phyloP scores from a whole-genome alignment of 2,329 filamentous ascomycete species.

The Ceratocystis cacaofunesta region DNA sequence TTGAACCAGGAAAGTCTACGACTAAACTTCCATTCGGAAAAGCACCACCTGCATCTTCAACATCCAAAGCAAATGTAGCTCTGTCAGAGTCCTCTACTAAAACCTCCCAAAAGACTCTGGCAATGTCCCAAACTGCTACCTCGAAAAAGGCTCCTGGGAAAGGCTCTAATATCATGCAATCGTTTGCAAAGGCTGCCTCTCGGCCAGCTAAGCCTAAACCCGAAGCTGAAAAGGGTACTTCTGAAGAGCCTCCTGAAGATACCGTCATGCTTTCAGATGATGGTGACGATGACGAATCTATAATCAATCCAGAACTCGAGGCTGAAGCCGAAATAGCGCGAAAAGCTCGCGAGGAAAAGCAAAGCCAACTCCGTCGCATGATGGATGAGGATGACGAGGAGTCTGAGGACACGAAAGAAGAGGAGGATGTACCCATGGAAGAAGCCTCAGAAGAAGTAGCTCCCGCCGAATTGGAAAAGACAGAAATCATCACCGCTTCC shows the following conservation, averaged over 20 bases:
- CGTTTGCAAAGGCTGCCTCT: conserved; percentile 51
- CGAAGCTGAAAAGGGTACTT: conserved; percentile 17
- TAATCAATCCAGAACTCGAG: conserved; percentile 2
- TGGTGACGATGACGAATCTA: conserved; percentile 27
- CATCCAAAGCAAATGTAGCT: neutral
- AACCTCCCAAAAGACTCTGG: neutral
- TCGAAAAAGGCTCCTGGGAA: conserved; percentile 7
- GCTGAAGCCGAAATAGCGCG: conserved; percentile 21
- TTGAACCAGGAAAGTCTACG: neutral
- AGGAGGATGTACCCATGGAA: conserved; percentile 33
- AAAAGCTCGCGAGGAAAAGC: conserved; percentile 23
- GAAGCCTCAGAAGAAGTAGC: conserved; percentile 28
- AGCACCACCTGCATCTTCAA: neutral
- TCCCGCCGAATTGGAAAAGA: conserved; percentile 26
- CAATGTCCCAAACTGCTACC: neutral
- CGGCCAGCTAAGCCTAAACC: conserved; percentile 36
- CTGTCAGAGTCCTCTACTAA: neutral
- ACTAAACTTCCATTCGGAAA: conserved; percentile 7
- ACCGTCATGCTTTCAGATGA: conserved; percentile 25
- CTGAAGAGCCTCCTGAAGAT: conserved; percentile 21
- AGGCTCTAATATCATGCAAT: conserved; percentile 53
- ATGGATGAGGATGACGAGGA: conserved; percentile 38
- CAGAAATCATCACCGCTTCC: conserved; percentile 39
- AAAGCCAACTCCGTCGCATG: conserved; percentile 29
- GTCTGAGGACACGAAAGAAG: conserved; percentile 29